Evolutionary conservation across 2,329 filamentous ascomycete genomes (phyloP).

Genomic region (Sphaceloma murrayae): DNA sequence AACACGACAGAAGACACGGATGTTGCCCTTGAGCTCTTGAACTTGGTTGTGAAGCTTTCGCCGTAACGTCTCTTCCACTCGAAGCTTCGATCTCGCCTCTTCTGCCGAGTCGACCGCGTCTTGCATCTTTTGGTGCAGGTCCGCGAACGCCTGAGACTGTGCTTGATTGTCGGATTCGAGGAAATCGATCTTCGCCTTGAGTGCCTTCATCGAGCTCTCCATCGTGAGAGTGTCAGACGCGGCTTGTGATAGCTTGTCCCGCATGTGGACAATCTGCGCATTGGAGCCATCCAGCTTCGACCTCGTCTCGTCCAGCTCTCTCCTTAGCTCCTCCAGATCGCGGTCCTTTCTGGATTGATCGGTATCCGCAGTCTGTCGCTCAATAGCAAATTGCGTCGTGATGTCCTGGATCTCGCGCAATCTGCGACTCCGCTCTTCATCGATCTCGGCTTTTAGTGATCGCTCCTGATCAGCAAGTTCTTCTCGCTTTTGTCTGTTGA

Average conservation of each 20-base stretch:
- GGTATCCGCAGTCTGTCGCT: constrained; percentile 40
- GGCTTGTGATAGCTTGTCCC: constrained; percentile 42
- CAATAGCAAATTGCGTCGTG: constrained; percentile 42
- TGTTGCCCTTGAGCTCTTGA: constrained; percentile 95
- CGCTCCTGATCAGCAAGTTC: constrained; percentile 57
- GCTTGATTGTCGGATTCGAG: constrained; percentile 83
- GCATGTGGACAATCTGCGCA: constrained; percentile 47
- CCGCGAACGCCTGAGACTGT: constrained; percentile 75
- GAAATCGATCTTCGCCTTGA: constrained; percentile 76
- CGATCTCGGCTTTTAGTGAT: constrained; percentile 55
- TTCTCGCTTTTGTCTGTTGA: constrained; percentile 55
- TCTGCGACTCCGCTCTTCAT: constrained; percentile 52
- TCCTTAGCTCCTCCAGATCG: constrained; percentile 41
- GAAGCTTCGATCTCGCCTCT: constrained; percentile 67
- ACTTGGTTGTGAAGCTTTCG: constrained; percentile 95
- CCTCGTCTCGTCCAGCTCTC: constrained; percentile 42
- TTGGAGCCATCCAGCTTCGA: constrained; percentile 48
- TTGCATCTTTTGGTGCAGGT: constrained; percentile 69
- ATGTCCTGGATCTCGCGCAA: constrained; percentile 58
- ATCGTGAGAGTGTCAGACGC: constrained; percentile 51
- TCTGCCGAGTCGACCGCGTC: constrained; percentile 63
- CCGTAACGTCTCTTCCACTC: constrained; percentile 82
- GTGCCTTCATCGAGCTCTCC: constrained; percentile 63
- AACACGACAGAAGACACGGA: constrained; percentile 94
- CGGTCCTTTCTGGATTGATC: constrained; percentile 46